phyloP scores from a whole-genome alignment of 257 asterid genomes.

The Penstemon davidsonii region DNA sequence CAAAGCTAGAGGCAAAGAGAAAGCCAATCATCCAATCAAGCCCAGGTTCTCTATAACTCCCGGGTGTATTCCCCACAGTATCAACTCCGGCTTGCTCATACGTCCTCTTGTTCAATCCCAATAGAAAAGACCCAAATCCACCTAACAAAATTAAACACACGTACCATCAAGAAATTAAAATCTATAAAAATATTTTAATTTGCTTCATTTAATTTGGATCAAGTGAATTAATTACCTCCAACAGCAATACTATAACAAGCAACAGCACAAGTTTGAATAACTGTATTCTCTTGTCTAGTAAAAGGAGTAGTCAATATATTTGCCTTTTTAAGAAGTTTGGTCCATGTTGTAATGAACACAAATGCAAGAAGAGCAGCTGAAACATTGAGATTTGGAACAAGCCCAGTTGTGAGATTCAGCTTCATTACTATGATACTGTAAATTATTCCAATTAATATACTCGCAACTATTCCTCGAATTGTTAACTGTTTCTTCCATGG shows the following conservation, averaged over 20 bases:
- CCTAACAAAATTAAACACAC: slow-evolving; percentile 31
- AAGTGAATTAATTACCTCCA: slow-evolving; percentile 48
- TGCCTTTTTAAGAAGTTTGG: slow-evolving; percentile 59
- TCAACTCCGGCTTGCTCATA: slow-evolving; percentile 61
- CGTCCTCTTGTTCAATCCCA: slow-evolving; percentile 58
- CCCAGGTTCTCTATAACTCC: slow-evolving; percentile 50
- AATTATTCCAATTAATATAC: slow-evolving; percentile 60
- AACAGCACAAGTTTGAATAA: slow-evolving; percentile 88
- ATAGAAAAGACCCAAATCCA: slow-evolving; percentile 68
- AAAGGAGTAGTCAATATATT: slow-evolving; percentile 58
- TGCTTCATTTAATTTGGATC: too few relatives aligned
- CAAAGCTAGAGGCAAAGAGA: background rate
- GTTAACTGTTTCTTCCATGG: slow-evolving; percentile 81
- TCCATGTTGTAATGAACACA: slow-evolving; percentile 68
- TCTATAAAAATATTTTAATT: too few relatives aligned
- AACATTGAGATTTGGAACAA: slow-evolving; percentile 82
- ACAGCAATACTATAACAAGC: slow-evolving; percentile 80
- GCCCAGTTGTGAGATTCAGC: slow-evolving; percentile 76
- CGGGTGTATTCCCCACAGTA: slow-evolving; percentile 54
- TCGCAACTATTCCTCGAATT: slow-evolving; percentile 63
- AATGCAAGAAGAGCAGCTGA: slow-evolving; percentile 93
- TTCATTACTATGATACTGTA: slow-evolving; percentile 77
- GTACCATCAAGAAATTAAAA: too few relatives aligned
- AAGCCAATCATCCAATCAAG: slow-evolving; percentile 8
- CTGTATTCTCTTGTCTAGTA: slow-evolving; percentile 78